Percentiles rank a stretch among this genome's conserved stretches.
Evolutionary conservation across 2,329 filamentous ascomycete species (phyloP).

Genomic region (Colletotrichum tropicale): DNA sequence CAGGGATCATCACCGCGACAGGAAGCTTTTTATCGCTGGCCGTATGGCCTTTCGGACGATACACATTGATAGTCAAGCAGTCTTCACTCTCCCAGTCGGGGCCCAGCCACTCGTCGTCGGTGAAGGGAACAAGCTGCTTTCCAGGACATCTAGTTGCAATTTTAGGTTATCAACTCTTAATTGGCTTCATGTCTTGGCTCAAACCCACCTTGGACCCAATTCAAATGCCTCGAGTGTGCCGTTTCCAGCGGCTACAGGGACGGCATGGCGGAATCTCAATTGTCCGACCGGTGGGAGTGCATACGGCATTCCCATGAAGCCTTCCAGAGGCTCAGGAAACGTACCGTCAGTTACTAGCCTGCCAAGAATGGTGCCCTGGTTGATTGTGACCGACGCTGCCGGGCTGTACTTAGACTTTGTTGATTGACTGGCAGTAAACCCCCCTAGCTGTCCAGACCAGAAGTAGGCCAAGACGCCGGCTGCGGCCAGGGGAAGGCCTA

Average conservation of each 20-base stretch:
- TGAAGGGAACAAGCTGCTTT: constrained; percentile 32
- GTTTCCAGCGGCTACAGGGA: constrained; percentile 29
- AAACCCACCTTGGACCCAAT: constrained; percentile 23
- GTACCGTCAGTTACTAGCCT: constrained; percentile 32
- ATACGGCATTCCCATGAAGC: constrained; percentile 53
- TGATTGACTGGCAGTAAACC: not conserved
- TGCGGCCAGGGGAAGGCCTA: not conserved
- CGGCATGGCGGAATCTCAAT: constrained; percentile 43
- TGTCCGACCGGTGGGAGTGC: constrained; percentile 47
- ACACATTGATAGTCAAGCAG: constrained; percentile 59
- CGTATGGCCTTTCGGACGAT: constrained; percentile 38
- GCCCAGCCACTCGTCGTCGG: constrained; percentile 31
- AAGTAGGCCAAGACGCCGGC: not conserved
- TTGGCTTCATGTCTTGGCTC: rapidly evolving
- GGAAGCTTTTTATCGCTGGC: constrained; percentile 34
- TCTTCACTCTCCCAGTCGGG: constrained; percentile 48
- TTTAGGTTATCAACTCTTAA: not conserved
- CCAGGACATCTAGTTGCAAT: constrained; percentile 29
- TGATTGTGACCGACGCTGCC: constrained; percentile 26
- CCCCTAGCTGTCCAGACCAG: not conserved
- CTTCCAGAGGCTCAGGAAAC: constrained; percentile 34
- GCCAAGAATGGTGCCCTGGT: constrained; percentile 34
- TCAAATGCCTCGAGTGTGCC: constrained; percentile 27
- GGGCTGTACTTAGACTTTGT: not conserved
- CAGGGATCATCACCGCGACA: constrained; percentile 55